A percentile compares a stretch with the other conserved stretches of the same genome.
phyloP scores from a whole-genome alignment of 2,329 filamentous ascomycete genomes.

The Rutstroemia sydowiana region DNA sequence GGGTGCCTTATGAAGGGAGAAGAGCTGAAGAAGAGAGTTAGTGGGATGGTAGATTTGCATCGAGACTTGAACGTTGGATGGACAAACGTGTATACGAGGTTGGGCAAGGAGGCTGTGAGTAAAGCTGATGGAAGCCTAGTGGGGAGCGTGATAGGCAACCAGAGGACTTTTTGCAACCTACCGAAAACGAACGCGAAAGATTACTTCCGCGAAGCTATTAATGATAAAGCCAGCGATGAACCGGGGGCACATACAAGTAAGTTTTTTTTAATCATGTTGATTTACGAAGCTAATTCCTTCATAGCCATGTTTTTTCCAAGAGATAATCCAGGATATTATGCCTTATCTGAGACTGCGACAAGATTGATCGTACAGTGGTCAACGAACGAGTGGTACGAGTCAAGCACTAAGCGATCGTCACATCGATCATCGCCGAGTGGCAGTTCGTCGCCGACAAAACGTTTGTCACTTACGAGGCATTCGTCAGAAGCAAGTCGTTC shows the following conservation, averaged over 20 bases:
- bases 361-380: constrained; percentile 59
- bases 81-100: constrained; percentile 77
- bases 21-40: constrained; percentile 69
- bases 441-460: too few species aligned
- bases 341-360: constrained; percentile 57
- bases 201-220: constrained; percentile 64
- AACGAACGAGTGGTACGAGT: constrained; percentile 59
- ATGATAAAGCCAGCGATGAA: constrained; percentile 74
- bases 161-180: constrained; percentile 84
- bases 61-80: constrained; percentile 66
- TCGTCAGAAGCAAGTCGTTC: too few species aligned
- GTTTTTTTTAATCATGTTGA: constrained; percentile 24
- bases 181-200: constrained; percentile 49
- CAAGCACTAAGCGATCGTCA: constrained; percentile 30
- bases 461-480: too few species aligned
- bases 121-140: constrained; percentile 43
- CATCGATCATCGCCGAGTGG: background rate
- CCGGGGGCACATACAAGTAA: constrained; percentile 68
- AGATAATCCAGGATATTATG: constrained; percentile 66
- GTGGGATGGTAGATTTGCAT: constrained; percentile 57
- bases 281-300: constrained; percentile 13
- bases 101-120: constrained; percentile 60
- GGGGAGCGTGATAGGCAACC: constrained; percentile 53
- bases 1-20: constrained; percentile 79
- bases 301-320: constrained; percentile 65